phyloP scores from a whole-genome alignment of 768 basidiomycete genomes.

The Trichaptum fuscoviolaceum region DNA sequence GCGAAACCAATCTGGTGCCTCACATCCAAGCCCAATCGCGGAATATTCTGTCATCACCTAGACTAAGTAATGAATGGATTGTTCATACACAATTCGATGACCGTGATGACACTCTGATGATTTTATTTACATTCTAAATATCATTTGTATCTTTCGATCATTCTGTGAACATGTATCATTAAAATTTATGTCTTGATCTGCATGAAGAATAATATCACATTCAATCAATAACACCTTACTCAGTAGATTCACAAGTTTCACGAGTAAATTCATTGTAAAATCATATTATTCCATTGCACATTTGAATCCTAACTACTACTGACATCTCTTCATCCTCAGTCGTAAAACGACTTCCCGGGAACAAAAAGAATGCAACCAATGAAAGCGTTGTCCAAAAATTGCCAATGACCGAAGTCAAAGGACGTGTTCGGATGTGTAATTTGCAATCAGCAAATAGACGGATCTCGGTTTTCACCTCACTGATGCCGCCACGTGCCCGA shows the following conservation, averaged over 20 bases:
- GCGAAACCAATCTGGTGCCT: not conserved
- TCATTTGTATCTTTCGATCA: not conserved
- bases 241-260: not conserved
- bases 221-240: too few species aligned
- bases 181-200: too few species aligned
- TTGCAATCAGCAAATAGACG: conserved; percentile 96
- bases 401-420: conserved; percentile 82
- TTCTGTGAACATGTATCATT: too few species aligned
- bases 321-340: not conserved
- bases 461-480: conserved; percentile 95
- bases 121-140: not conserved
- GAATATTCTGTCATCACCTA: not conserved
- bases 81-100: too few species aligned
- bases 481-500: conserved; percentile 93
- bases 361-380: not conserved
- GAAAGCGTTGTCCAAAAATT: conserved; percentile 72
- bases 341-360: not conserved
- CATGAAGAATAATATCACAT: too few species aligned
- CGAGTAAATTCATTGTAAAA: not conserved
- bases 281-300: not conserved
- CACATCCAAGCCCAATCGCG: not conserved
- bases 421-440: conserved; percentile 96
- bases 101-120: not conserved
- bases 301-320: not conserved
- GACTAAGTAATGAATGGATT: too few species aligned